phyloP scores from a whole-genome alignment of 768 basidiomycete genomes.

The Tulasnella sp. region DNA sequence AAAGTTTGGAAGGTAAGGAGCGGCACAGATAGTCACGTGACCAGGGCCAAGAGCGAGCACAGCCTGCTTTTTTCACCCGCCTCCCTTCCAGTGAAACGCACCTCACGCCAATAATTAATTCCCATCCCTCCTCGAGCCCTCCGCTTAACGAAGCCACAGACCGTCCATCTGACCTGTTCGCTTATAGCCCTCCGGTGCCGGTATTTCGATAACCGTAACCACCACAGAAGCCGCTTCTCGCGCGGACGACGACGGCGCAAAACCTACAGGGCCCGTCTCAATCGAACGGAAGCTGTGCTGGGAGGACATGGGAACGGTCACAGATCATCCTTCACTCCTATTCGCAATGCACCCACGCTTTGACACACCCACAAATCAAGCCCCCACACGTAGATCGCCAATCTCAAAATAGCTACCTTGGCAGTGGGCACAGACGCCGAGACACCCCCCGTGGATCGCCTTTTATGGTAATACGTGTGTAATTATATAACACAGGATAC shows the following conservation, averaged over 20 bases:
- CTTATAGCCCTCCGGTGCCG: background rate
- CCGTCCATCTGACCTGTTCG: background rate
- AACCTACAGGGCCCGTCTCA: background rate
- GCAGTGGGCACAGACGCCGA: too few species aligned
- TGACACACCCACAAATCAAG: background rate
- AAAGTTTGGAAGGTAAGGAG: background rate
- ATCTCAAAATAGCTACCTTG: background rate
- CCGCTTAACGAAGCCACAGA: background rate
- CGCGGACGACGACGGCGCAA: background rate
- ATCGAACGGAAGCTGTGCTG: background rate
- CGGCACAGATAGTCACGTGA: background rate
- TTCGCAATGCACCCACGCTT: background rate
- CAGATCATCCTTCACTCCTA: background rate
- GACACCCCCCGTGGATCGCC: too few species aligned
- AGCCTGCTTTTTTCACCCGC: background rate
- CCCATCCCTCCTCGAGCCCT: background rate
- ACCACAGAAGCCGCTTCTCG: too few species aligned
- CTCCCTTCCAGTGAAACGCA: background rate
- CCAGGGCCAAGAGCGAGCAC: background rate
- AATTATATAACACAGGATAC: too few species aligned
- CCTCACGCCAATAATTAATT: background rate
- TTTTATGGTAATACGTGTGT: too few species aligned
- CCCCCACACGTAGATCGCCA: background rate
- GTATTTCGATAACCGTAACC: too few species aligned
- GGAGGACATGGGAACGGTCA: background rate